These are phyloP conservation scores for Wickerhamiella vanderwaltii DNA, from an alignment of 805 yeast species.

Conservation along the genomic window DNA sequence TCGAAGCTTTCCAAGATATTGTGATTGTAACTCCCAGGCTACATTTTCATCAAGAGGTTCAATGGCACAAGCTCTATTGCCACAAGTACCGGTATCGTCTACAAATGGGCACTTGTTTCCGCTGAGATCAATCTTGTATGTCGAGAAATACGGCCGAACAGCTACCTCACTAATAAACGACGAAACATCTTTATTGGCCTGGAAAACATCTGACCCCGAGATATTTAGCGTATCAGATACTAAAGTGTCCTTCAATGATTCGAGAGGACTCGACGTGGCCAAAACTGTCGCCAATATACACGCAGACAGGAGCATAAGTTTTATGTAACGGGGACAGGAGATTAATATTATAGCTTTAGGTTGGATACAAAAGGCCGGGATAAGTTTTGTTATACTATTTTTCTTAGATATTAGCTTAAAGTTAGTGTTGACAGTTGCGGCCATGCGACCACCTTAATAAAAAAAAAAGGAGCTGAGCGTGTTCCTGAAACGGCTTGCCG, in stretches of 20 bases:
- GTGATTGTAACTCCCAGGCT: constrained; percentile 48
- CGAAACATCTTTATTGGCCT: constrained; percentile 39
- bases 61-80: constrained; percentile 80
- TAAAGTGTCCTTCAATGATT: background rate
- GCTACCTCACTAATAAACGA: constrained; percentile 49
- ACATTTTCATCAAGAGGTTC: constrained; percentile 71
- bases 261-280: constrained; percentile 4
- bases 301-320: constrained; percentile 8
- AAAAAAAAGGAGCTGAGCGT: too few relatives aligned
- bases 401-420: too few relatives aligned
- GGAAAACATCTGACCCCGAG: constrained; percentile 35
- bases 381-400: too few relatives aligned
- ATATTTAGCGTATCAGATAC: constrained; percentile 18
- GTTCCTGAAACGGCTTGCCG: too few relatives aligned
- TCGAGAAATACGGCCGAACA: constrained; percentile 69
- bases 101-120: constrained; percentile 66
- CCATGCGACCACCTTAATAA: too few relatives aligned
- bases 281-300: background rate
- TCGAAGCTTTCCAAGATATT: constrained; percentile 46
- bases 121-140: constrained; percentile 74
- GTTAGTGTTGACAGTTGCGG: too few relatives aligned
- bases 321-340: constrained; percentile 5
- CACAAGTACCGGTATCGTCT: constrained; percentile 68
- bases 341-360: background rate
- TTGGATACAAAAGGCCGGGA: too few relatives aligned